A percentile compares a stretch with the other conserved stretches of the same genome.
These are phyloP conservation scores for Agaricus subrufescens DNA, from an alignment of 768 basidiomycete species.

Conservation along the genomic window DNA sequence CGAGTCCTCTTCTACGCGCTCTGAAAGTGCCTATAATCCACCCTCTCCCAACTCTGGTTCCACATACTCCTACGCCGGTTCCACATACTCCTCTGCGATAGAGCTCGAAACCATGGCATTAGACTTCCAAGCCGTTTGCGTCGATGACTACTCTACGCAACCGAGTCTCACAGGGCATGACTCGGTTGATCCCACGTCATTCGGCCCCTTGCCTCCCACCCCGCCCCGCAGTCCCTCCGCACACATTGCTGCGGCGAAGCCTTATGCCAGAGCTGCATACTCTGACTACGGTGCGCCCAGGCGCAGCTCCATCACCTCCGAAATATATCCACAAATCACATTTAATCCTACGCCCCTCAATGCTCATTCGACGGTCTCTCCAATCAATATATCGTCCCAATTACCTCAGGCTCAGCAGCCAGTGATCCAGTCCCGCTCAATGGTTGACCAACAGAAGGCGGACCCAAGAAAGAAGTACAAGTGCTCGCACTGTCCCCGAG, in stretches of 20 bases:
- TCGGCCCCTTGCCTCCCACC: conserved; percentile 52
- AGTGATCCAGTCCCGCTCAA: conserved; percentile 31
- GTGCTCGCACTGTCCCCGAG: conserved; percentile 69
- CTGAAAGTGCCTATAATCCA: conserved; percentile 68
- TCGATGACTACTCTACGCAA: conserved; percentile 49
- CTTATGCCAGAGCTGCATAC: conserved; percentile 47
- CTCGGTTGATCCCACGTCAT: conserved; percentile 53
- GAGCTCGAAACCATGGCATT: conserved; percentile 62
- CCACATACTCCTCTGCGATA: conserved; percentile 43
- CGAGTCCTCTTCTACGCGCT: conserved; percentile 63
- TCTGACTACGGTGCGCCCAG: conserved; percentile 60
- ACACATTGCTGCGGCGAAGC: conserved; percentile 29
- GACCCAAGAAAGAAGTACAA: conserved; percentile 79
- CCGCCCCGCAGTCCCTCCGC: conserved; percentile 49
- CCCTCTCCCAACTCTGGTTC: conserved; percentile 45
- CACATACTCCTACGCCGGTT: conserved; percentile 19
- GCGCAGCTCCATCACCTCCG: conserved; percentile 41
- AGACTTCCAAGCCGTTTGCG: conserved; percentile 63
- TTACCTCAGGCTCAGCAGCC: conserved; percentile 31
- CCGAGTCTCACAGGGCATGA: conserved; percentile 32
- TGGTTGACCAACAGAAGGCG: conserved; percentile 45
- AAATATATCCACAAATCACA: conserved; percentile 46
- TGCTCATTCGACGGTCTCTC: conserved; percentile 48
- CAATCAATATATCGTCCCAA: conserved; percentile 48
- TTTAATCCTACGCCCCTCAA: conserved; percentile 33